These are phyloP conservation scores for Globisporangium barbulae DNA, from an alignment of 352 stramenopile species.

Conservation along the genomic window DNA sequence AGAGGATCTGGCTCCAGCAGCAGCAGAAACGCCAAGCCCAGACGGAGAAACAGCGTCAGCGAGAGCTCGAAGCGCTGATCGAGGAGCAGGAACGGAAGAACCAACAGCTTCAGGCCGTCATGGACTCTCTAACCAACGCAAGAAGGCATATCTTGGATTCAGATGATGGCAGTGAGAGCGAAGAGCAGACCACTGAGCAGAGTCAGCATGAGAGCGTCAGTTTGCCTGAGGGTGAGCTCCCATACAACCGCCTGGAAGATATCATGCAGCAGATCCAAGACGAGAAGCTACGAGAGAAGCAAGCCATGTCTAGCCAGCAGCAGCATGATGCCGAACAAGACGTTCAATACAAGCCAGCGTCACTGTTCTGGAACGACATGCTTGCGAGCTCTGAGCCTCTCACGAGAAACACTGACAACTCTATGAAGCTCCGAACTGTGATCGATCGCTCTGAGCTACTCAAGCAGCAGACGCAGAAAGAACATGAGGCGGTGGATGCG, in stretches of 20 bases:
- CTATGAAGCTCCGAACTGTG: background rate
- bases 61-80: background rate
- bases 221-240: background rate
- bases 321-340: background rate
- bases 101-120: conserved; percentile 25
- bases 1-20: conserved; percentile 42
- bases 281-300: conserved; percentile 20
- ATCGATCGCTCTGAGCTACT: conserved; percentile 18
- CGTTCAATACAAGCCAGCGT: background rate
- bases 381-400: conserved; percentile 8
- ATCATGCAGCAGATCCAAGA: conserved; percentile 46
- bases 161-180: conserved; percentile 7
- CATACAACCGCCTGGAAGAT: conserved; percentile 30
- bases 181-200: background rate
- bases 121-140: conserved; percentile 20
- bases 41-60: background rate
- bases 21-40: conserved; percentile 27
- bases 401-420: background rate
- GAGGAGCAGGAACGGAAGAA: conserved; percentile 15
- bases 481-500: conserved; percentile 10
- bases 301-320: background rate
- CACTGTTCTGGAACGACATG: conserved; percentile 15
- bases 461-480: background rate
- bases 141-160: background rate
- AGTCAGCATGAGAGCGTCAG: background rate